Evolutionary conservation across 768 basidiomycete genomes (phyloP).

Genomic region (Butyriboletus loyo): DNA sequence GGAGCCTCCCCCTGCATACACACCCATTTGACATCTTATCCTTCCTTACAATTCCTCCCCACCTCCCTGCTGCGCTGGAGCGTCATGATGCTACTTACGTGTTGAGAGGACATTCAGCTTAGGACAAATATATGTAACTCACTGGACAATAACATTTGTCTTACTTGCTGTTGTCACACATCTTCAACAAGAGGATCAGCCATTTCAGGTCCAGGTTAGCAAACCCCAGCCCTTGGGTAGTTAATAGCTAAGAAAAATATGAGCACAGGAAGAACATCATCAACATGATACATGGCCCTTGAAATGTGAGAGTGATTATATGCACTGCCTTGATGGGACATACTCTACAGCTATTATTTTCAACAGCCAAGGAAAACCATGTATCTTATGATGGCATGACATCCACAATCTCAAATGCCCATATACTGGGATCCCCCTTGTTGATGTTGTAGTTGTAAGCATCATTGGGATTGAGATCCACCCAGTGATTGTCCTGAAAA

Average conservation of each 20-base stretch:
- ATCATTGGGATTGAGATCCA: too few relatives aligned
- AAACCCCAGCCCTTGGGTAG: background rate
- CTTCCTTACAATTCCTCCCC: background rate
- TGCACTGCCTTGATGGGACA: too few relatives aligned
- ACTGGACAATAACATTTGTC: conserved; percentile 1
- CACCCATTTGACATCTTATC: conserved; percentile 9
- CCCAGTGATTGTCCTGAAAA: too few relatives aligned
- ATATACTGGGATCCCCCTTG: too few relatives aligned
- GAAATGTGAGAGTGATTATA: background rate
- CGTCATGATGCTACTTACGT: background rate
- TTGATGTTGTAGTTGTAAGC: too few relatives aligned
- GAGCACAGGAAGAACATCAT: background rate
- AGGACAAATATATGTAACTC: background rate
- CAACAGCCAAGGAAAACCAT: too few relatives aligned
- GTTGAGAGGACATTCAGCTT: background rate
- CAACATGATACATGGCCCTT: background rate
- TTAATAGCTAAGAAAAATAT: background rate
- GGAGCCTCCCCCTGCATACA: conserved; percentile 30
- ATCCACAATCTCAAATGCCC: too few relatives aligned
- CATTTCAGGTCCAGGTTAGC: background rate
- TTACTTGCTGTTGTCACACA: background rate
- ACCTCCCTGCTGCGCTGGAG: background rate
- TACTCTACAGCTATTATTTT: too few relatives aligned
- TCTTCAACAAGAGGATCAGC: background rate
- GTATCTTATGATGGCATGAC: too few relatives aligned